Evolutionary conservation across 345 rosid genomes (phyloP).

Genomic region (Schrenkiella parvula): DNA sequence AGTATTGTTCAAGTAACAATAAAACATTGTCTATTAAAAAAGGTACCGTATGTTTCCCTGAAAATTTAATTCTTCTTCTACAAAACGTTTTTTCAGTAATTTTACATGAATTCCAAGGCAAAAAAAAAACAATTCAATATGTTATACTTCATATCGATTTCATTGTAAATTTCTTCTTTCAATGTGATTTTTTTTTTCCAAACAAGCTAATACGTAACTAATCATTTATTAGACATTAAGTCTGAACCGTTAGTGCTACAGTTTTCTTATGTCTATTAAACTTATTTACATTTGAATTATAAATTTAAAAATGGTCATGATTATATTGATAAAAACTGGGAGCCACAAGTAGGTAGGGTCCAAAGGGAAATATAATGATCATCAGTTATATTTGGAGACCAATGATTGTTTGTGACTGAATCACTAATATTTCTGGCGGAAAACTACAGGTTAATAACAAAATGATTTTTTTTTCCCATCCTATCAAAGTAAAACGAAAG

Average conservation of each 20-base stretch:
- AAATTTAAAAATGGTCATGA: not conserved
- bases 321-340: not conserved
- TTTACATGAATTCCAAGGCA: not conserved
- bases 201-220: no score
- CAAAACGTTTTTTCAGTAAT: not conserved
- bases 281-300: not conserved
- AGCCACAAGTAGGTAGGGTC: constrained; percentile 24
- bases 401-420: constrained; percentile 19
- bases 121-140: not conserved
- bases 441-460: not conserved
- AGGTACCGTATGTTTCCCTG: not conserved
- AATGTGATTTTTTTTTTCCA: not conserved
- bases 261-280: not conserved
- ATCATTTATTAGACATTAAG: no score
- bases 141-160: not conserved
- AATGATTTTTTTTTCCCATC: not conserved
- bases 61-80: not conserved
- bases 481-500: not conserved
- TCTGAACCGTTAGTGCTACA: not conserved
- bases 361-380: constrained; percentile 22
- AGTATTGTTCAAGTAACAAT: not conserved
- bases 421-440: not conserved
- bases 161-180: not conserved
- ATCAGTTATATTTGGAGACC: constrained; percentile 10
- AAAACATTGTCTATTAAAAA: not conserved